Conservation (phyloP, 208 protist genomes). For the Acanthamoeba royreba region DNA sequence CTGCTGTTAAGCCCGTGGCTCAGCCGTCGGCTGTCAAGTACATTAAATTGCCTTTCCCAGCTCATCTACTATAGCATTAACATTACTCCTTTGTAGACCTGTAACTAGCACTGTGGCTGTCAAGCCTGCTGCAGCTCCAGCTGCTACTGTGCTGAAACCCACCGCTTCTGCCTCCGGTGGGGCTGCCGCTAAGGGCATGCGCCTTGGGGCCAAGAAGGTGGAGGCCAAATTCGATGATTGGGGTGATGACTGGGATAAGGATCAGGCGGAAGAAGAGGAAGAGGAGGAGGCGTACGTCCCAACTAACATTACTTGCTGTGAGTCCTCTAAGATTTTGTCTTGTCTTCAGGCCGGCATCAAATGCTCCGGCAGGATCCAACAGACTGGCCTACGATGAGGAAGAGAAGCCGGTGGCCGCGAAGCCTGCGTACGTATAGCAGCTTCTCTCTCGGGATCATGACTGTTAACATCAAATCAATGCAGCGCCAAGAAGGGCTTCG, state of each 20-base stretch:
- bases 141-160: neutral
- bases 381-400: neutral
- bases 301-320: neutral
- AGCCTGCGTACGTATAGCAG: neutral
- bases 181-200: neutral
- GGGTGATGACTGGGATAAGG: neutral
- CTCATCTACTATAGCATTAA: no score
- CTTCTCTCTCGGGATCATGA: neutral
- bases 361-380: neutral
- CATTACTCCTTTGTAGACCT: no score
- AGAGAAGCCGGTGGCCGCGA: neutral
- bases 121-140: neutral
- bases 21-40: no score
- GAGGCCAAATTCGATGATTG: constrained; percentile 19
- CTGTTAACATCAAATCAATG: neutral
- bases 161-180: neutral
- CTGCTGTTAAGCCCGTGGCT: neutral
- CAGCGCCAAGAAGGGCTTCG: constrained; percentile 16
- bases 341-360: no score
- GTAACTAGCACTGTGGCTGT: neutral
- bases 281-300: neutral
- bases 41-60: no score
- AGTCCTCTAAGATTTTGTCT: no score
- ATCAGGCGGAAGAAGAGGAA: neutral
- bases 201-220: neutral